These are phyloP conservation scores for Globisporangium polare DNA, from an alignment of 352 stramenopile genomes.

Conservation along the genomic window DNA sequence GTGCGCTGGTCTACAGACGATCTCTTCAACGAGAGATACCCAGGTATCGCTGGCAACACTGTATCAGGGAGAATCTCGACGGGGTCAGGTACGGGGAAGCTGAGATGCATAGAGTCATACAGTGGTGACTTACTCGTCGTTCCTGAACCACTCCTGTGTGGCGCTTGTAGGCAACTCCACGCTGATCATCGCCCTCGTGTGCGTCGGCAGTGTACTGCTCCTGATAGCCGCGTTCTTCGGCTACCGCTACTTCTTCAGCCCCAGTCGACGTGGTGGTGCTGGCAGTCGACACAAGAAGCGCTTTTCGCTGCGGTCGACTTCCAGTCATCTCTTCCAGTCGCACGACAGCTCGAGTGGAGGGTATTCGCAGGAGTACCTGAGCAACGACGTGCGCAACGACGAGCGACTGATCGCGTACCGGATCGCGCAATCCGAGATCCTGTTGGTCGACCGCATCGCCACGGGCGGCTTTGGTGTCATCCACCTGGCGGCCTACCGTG, in stretches of 20 bases:
- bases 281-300: constrained; percentile 7
- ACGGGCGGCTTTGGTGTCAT: constrained; percentile 61
- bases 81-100: background rate
- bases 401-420: constrained; percentile 48
- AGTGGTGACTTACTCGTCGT: background rate
- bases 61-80: background rate
- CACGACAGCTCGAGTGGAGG: constrained; percentile 5
- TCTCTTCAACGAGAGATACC: constrained; percentile 6
- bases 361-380: constrained; percentile 27
- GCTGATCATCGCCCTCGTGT: constrained; percentile 3
- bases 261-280: constrained; percentile 3
- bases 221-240: background rate
- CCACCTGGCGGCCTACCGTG: constrained; percentile 36
- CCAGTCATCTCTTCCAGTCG: constrained; percentile 16
- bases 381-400: constrained; percentile 67
- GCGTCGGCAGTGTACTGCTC: background rate
- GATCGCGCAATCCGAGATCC: constrained; percentile 45
- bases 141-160: background rate
- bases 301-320: constrained; percentile 15
- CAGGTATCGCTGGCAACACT: background rate
- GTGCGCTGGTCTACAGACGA: background rate
- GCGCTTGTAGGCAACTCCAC: background rate
- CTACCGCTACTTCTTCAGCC: background rate
- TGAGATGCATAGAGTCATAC: too few species aligned
- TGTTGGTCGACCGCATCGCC: constrained; percentile 33